These are phyloP conservation scores for Phanerochaete carnosa DNA, from an alignment of 768 basidiomycete genomes.

Conservation along the genomic window DNA sequence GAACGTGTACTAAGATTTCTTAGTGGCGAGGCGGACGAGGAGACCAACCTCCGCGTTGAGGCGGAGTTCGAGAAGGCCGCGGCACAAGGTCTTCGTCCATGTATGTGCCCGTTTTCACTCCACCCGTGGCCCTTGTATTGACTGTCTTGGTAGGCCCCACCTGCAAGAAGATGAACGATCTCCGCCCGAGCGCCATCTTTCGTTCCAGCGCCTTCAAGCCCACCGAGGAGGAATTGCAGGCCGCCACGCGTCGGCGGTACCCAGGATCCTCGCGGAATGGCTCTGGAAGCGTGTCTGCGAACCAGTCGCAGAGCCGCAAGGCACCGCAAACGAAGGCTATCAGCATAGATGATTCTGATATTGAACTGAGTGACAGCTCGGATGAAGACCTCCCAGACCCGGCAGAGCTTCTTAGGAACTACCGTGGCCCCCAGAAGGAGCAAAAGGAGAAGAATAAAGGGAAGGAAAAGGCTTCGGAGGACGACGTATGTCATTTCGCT, in stretches of 20 bases:
- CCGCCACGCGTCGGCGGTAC: constrained; percentile 35
- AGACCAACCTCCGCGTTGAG: constrained; percentile 52
- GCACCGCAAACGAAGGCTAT: not conserved
- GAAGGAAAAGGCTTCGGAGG: constrained; percentile 20
- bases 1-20: not conserved
- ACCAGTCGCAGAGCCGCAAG: not conserved
- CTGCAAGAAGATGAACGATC: constrained; percentile 65
- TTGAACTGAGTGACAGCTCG: constrained; percentile 9
- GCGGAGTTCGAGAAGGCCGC: constrained; percentile 54
- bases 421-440: not conserved
- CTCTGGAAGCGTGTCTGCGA: not conserved
- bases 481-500: constrained; percentile 3
- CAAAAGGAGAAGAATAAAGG: constrained; percentile 27
- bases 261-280: constrained; percentile 11
- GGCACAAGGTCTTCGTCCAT: constrained; percentile 57
- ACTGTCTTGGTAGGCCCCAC: constrained; percentile 46
- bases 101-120: constrained; percentile 31
- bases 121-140: not conserved
- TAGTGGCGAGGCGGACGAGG: constrained; percentile 55
- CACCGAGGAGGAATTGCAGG: constrained; percentile 50
- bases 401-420: constrained; percentile 32
- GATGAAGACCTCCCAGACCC: constrained; percentile 51
- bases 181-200: constrained; percentile 51
- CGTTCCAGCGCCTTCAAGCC: constrained; percentile 67
- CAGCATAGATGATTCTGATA: not conserved